Evolutionary conservation across 306 rosid genomes (phyloP), one percentile per base, ranked within the genome.

Genomic region (Alnus rubra): DNA sequence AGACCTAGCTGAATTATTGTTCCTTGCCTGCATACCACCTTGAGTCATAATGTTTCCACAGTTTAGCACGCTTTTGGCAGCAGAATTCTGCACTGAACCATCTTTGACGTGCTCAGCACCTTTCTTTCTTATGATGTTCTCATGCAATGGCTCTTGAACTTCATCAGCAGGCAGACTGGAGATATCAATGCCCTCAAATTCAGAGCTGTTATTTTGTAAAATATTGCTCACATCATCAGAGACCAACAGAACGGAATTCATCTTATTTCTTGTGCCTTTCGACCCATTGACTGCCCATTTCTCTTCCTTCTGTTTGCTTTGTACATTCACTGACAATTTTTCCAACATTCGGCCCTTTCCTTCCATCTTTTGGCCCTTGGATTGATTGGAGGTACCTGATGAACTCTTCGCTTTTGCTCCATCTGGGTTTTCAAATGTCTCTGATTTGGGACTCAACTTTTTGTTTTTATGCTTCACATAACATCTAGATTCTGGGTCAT

Each of bases 321-420:
- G 59, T 53, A 73, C 39, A 55, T 77, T 76, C 39, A 62, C 49
- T 3, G 76, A 76, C 42, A 30, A 76, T 48, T 58, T n/a, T 48
- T 74, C 69, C 39, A 77, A 70, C 54, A 52, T 19, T 82, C 72
- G 63, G 62, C 83, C 82, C 2, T 23, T 23, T 23, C 28, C 28
- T 23, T 23, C 28, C 28, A 23, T 23, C 28, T 23, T 23, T 23
- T 23, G 28, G 53, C 75, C 73, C 58, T 39, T 56, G 39, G 84
- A 59, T 69, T 86, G 77, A 79, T 49, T 13, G 14, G 89, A 79
- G 69, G 81, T 72, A 31, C 18, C 69, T 4, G 76, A 68, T 65
- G 35, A 50, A 73, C 81, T 81, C 55, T 72, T 68, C 56, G n/a
- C 63, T 60, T 77, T 79, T 74, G 52, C 83, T 55, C 52, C 80